Conservation (phyloP, 2,329 filamentous ascomycete species). For the Alternaria gansuensis region DNA sequence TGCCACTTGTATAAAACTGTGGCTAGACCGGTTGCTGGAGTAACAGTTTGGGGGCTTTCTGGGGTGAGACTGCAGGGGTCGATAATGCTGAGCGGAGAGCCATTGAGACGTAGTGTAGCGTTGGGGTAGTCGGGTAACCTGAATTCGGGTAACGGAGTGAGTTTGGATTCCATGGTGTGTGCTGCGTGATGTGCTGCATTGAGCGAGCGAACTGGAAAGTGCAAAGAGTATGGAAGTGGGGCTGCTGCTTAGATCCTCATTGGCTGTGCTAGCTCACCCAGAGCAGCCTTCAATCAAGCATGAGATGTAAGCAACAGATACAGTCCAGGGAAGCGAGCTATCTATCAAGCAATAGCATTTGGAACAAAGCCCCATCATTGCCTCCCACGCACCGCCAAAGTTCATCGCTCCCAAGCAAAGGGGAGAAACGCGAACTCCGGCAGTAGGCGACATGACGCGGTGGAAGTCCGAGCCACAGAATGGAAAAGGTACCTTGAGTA, state of each 20-base stretch:
- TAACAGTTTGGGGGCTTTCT: conserved; percentile 8
- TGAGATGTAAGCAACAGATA: too few species aligned
- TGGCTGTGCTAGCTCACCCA: conserved; percentile 1
- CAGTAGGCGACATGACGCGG: conserved; percentile 61
- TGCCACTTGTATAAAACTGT: conserved; percentile 35
- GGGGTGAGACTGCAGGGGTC: conserved; percentile 8
- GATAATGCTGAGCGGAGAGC: conserved; percentile 21
- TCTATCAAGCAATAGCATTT: too few species aligned
- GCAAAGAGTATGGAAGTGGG: conserved; percentile 16
- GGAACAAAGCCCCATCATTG: conserved; percentile 43
- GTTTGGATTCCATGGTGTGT: conserved; percentile 11
- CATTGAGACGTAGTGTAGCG: conserved; percentile 17
- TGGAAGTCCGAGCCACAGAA: conserved; percentile 57
- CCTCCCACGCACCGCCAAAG: conserved; percentile 61
- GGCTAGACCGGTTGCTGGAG: conserved; percentile 27
- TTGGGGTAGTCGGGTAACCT: conserved; percentile 27
- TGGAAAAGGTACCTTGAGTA: conserved; percentile 32
- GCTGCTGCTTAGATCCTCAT: conserved; percentile 8
- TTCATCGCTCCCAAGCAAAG: conserved; percentile 65
- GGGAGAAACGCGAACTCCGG: conserved; percentile 62
- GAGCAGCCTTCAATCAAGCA: not conserved
- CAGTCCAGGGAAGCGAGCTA: too few species aligned
- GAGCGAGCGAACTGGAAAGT: conserved; percentile 16
- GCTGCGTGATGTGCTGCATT: conserved; percentile 5
- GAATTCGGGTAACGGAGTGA: conserved; percentile 17